Evolutionary conservation across 495 filamentous ascomycete genomes (phyloP).

Genomic region (Chaetomium cochliodes): DNA sequence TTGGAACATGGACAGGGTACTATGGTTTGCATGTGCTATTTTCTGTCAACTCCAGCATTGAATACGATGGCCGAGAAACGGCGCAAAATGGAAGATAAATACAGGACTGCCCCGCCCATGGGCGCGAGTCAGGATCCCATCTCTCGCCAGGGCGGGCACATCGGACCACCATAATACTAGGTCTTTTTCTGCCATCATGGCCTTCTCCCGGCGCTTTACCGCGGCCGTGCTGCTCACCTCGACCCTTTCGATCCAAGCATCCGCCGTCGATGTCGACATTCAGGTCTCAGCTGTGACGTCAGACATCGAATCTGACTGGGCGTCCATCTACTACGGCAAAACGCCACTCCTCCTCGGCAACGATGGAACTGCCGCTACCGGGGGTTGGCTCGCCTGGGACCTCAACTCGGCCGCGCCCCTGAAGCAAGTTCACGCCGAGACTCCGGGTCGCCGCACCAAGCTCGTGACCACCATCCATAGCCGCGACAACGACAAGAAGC

Average conservation of each 20-base stretch:
- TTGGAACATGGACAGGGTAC: neutral
- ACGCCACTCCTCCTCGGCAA: slow-evolving; percentile 18
- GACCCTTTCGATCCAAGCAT: neutral
- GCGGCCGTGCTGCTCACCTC: slow-evolving; percentile 7
- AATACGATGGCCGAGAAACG: neutral
- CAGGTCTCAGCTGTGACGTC: slow-evolving; percentile 11
- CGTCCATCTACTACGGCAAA: slow-evolving; percentile 16
- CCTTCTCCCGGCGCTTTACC: neutral
- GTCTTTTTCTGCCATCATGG: neutral
- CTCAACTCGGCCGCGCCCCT: slow-evolving; percentile 11
- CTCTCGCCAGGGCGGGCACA: neutral
- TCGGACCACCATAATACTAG: neutral
- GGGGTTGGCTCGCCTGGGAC: slow-evolving; percentile 14
- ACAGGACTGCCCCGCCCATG: neutral
- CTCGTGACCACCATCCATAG: slow-evolving; percentile 15
- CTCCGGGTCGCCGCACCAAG: slow-evolving; percentile 17
- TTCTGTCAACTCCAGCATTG: no score
- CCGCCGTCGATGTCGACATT: slow-evolving; percentile 1
- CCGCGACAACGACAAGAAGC: neutral
- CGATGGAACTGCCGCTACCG: slow-evolving; percentile 10
- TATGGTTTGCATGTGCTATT: neutral
- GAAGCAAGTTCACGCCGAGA: slow-evolving; percentile 3
- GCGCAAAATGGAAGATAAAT: neutral
- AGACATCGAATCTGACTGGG: slow-evolving; percentile 18
- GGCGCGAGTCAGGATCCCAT: no score